A percentile compares a stretch with the other conserved stretches of the same genome.
phyloP scores from a whole-genome alignment of 2,329 filamentous ascomycete species.

The Pseudopithomyces chartarum region DNA sequence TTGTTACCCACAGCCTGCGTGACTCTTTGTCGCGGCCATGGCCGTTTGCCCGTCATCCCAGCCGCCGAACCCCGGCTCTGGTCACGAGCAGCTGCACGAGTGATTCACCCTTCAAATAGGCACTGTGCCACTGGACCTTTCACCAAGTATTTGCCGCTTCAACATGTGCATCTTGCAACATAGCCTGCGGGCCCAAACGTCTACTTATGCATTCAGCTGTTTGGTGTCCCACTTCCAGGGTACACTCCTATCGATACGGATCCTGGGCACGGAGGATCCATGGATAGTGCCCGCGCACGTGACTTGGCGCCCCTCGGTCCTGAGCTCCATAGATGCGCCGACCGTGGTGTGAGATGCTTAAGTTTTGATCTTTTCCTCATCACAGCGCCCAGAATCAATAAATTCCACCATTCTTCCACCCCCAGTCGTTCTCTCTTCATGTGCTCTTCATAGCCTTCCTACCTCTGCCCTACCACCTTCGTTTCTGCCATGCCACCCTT shows the following conservation, averaged over 20 bases:
- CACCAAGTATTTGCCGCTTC: no score
- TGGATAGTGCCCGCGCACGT: neutral
- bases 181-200: no score
- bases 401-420: constrained; percentile 1
- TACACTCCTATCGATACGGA: no score
- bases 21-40: constrained; percentile 30
- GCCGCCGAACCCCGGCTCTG: constrained; percentile 20
- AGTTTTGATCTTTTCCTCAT: constrained; percentile 11
- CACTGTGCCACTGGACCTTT: no score
- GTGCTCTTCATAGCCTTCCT: constrained; percentile 19
- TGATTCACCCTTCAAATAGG: constrained; percentile 22
- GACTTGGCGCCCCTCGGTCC: constrained; percentile 3
- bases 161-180: no score
- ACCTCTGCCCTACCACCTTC: constrained; percentile 17
- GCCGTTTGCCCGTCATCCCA: constrained; percentile 29
- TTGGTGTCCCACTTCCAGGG: no score
- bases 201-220: no score
- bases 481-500: constrained; percentile 33
- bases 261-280: no score
- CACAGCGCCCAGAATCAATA: constrained; percentile 11
- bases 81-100: constrained; percentile 37
- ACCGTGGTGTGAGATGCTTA: constrained; percentile 39
- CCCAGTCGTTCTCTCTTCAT: constrained; percentile 12
- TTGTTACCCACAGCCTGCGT: constrained; percentile 14
- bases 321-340: constrained; percentile 25